phyloP scores from a whole-genome alignment of 177 flowering plant species.

The Telopea speciosissima region DNA sequence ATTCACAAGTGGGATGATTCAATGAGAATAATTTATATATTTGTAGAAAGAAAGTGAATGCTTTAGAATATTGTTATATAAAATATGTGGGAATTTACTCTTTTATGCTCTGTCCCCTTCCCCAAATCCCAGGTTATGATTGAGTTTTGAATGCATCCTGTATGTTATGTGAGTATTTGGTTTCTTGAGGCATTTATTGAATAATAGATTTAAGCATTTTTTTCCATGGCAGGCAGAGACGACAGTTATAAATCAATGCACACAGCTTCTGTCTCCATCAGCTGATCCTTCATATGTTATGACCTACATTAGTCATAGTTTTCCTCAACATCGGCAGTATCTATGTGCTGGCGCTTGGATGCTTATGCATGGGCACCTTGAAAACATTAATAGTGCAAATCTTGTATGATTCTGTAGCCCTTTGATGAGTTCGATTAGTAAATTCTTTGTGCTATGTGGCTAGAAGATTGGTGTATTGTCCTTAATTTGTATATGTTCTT shows the following conservation, averaged over 20 bases:
- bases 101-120: no score
- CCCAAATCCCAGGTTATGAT: no score
- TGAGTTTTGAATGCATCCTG: not conserved
- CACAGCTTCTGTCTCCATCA: constrained; percentile 83
- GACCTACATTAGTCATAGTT: constrained; percentile 87
- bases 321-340: constrained; percentile 78
- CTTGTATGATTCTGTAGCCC: constrained; percentile 43
- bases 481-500: not conserved
- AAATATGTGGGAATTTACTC: not conserved
- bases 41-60: not conserved
- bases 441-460: constrained; percentile 1
- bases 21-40: no score
- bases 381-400: constrained; percentile 74
- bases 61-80: no score
- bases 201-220: constrained; percentile 3
- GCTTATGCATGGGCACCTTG: constrained; percentile 88
- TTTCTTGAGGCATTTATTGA: constrained; percentile 3
- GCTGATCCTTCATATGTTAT: constrained; percentile 71
- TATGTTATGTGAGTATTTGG: not conserved
- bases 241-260: constrained; percentile 86
- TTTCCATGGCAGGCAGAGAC: constrained; percentile 67
- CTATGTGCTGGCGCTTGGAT: constrained; percentile 98
- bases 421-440: not conserved
- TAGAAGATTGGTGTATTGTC: not conserved
- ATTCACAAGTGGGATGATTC: not conserved